Evolutionary conservation across 805 yeast genomes (phyloP).

Genomic region (Yueomyces sinensis): DNA sequence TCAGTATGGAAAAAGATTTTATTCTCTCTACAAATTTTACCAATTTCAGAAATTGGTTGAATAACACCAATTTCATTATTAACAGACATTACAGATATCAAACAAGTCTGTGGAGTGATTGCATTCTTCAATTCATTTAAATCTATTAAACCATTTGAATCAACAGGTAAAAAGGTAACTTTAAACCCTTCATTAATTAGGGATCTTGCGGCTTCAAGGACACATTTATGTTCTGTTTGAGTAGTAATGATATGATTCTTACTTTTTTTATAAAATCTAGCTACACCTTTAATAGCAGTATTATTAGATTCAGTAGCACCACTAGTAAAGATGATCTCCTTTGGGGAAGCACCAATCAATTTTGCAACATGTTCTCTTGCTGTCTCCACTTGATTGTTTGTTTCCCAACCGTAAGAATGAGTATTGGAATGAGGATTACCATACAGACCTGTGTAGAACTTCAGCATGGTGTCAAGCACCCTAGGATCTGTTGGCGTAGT

Average conservation of each 20-base stretch:
- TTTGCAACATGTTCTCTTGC: conserved; percentile 77
- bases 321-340: conserved; percentile 90
- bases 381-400: conserved; percentile 78
- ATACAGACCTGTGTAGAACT: conserved; percentile 79
- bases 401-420: conserved; percentile 98
- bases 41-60: conserved; percentile 93
- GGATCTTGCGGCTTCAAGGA: conserved; percentile 89
- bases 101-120: conserved; percentile 79
- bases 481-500: conserved; percentile 98
- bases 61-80: conserved; percentile 97
- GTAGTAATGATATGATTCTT: conserved; percentile 92
- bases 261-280: conserved; percentile 78
- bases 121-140: conserved; percentile 67
- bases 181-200: conserved; percentile 96
- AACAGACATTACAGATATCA: conserved; percentile 93
- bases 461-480: conserved; percentile 78
- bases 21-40: conserved; percentile 67
- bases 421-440: conserved; percentile 98
- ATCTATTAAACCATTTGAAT: conserved; percentile 63
- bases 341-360: conserved; percentile 84
- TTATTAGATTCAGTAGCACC: conserved; percentile 98
- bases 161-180: conserved; percentile 83
- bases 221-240: conserved; percentile 97
- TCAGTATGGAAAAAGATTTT: conserved; percentile 96
- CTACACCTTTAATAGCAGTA: conserved; percentile 90